These are phyloP conservation scores for Begonia masoniana DNA, from an alignment of 306 rosid genomes.

Conservation along the genomic window DNA sequence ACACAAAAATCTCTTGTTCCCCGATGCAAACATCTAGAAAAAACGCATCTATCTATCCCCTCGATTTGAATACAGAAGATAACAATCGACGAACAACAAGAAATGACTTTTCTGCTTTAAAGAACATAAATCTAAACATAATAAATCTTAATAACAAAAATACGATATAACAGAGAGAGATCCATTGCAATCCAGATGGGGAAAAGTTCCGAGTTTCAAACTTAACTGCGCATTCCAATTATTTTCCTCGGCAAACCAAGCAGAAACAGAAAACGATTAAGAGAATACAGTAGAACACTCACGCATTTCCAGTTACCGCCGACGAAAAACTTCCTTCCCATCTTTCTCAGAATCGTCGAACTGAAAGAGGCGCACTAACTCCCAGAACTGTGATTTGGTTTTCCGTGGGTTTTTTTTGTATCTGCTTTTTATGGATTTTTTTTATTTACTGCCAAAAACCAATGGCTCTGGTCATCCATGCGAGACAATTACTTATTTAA, in stretches of 20 bases:
- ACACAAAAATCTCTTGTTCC: neutral
- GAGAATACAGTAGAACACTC: slow-evolving; percentile 10
- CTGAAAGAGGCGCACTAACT: too few species aligned
- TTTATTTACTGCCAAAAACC: too few species aligned
- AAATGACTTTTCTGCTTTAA: neutral
- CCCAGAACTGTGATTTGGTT: too few species aligned
- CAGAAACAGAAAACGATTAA: neutral
- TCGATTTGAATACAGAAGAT: too few species aligned
- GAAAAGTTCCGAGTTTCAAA: neutral
- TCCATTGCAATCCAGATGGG: neutral
- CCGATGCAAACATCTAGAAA: neutral
- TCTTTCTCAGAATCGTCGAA: slow-evolving; percentile 1
- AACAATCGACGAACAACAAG: neutral
- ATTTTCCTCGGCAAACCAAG: neutral
- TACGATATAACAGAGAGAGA: neutral
- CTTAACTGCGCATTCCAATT: neutral
- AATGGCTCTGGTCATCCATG: too few species aligned
- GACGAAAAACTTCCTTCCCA: slow-evolving; percentile 77
- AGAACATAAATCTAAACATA: neutral
- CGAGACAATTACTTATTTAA: too few species aligned
- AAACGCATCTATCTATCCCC: neutral
- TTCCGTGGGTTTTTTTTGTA: too few species aligned
- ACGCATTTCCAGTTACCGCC: slow-evolving; percentile 98
- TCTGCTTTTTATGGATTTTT: too few species aligned
- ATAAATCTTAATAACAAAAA: neutral